Evolutionary conservation across 441 rosid species (phyloP), one percentile per base, ranked within the genome.

Genomic region (Theobroma grandiflorum): DNA sequence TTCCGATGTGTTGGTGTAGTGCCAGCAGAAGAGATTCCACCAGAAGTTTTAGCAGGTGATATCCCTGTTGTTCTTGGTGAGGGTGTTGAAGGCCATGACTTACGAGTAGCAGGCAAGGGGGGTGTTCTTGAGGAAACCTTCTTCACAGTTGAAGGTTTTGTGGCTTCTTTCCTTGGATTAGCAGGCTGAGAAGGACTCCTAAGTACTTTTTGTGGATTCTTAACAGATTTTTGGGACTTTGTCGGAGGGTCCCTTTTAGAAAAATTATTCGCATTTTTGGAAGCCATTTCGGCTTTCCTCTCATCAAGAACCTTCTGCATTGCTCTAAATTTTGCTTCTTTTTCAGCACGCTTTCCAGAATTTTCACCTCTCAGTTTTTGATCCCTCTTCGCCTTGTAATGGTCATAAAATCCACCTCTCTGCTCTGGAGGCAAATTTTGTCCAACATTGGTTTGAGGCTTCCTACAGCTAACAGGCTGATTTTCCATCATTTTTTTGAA

Each of bases 41-140:
- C 78, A 16, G 88, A 77, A 77, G 77, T 75, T 84, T 83, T 89
- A 66, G 90, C 88, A 22, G 90, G 84, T 52, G 90, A 84, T 77
- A 79, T 70, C 69, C 86, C 86, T 2, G 76, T 45, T 31, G 83
- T 84, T 84, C 88, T 90, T 72, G 79, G 82, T 70, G 92, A 78
- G 59, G 88, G 89, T n/a, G 85, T 77, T 63, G 90, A 86, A 71
- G 96, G 92, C 94, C 91, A 90, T 47, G 92, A 92, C 84, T 89
- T 89, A 72, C 91, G 89, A 50, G 86, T 78, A 42, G 83, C 78
- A 68, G 92, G 91, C 77, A 85, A 80, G 42, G 88, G 35, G 9
- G 85, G 77, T 72, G 89, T 35, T 86, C 80, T 85, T 6, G 94
- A 82, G 35, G 92, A 55, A 78, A 78, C 65, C 78, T 86, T 87